phyloP scores from a whole-genome alignment of 441 rosid genomes.

The Corymbia citriodora region DNA sequence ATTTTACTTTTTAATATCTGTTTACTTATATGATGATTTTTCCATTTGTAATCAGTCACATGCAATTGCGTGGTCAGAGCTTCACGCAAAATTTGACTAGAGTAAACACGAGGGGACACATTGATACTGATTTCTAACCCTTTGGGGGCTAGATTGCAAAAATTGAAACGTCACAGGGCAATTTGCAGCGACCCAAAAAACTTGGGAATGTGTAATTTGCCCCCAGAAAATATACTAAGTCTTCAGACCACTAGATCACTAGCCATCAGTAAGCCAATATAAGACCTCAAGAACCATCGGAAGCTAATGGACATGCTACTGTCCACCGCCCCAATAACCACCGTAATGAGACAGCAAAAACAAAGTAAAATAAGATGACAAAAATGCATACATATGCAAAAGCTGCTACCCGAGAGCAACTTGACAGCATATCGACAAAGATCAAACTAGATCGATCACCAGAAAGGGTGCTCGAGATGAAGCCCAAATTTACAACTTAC shows the following conservation, averaged over 20 bases:
- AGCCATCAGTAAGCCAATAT: not conserved
- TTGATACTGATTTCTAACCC: rapidly evolving
- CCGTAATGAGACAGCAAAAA: no score
- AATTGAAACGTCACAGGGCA: not conserved
- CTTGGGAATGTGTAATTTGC: not conserved
- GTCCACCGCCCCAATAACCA: no score
- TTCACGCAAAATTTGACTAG: not conserved
- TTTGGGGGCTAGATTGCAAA: not conserved
- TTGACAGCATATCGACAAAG: no score
- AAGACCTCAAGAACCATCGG: no score
- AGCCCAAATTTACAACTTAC: no score
- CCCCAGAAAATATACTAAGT: not conserved
- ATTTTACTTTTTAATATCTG: not conserved
- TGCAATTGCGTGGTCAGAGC: rapidly evolving
- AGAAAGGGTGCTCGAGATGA: no score
- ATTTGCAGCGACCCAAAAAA: not conserved
- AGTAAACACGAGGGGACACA: not conserved
- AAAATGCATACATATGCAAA: no score
- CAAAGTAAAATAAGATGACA: no score
- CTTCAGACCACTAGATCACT: not conserved
- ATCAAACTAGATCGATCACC: no score
- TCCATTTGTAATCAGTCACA: rapidly evolving
- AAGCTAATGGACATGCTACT: no score
- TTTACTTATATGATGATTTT: rapidly evolving
- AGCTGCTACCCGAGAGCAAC: no score